A percentile compares a stretch with the other conserved stretches of the same genome.
Conservation (phyloP, 129 eudicot genomes). For the sunflower (Helianthus annuus) region HanXRQr2.0-SUNRISE NC_035447.2:4641225-4641724, state of each 20-base stretch:
- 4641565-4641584: no score
- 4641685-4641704: slow-evolving; percentile 15
- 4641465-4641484: background rate
- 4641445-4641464: slow-evolving; percentile 38
- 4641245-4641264: background rate
- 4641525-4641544: no score
- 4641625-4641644: slow-evolving; percentile 23
- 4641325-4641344: slow-evolving; percentile 98
- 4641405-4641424: slow-evolving; percentile 45
- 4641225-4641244: no score
- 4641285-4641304: slow-evolving; percentile 62
- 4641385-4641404: slow-evolving; percentile 83
- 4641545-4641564: background rate
- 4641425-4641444: slow-evolving; percentile 26
- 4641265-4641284: slow-evolving; percentile 58
- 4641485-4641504: slow-evolving; percentile 10
- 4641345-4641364: slow-evolving; percentile 80
- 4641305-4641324: slow-evolving; percentile 75
- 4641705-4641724: slow-evolving; percentile 20
- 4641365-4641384: slow-evolving; percentile 85
- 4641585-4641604: background rate
- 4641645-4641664: slow-evolving; percentile 12
- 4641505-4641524: background rate
- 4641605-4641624: slow-evolving; percentile 7
- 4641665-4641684: background rate